These are phyloP conservation scores for Plantago rigida DNA, from an alignment of 305 asterid genomes.

Conservation along the genomic window DNA sequence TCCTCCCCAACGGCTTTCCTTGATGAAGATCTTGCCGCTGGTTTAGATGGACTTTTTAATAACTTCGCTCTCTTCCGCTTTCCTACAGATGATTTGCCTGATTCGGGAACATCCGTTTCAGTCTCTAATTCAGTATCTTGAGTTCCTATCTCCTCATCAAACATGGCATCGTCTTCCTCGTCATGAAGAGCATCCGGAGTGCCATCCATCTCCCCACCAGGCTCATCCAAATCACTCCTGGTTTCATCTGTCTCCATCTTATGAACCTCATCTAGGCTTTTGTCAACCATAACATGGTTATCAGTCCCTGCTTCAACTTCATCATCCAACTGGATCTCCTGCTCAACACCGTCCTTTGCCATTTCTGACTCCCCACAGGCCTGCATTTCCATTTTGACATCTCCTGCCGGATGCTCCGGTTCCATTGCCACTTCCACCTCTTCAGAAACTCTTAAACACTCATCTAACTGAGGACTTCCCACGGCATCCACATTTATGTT, in stretches of 20 bases:
- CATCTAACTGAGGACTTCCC: slow-evolving; percentile 26
- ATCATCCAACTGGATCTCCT: slow-evolving; percentile 28
- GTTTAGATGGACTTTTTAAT: slow-evolving; percentile 43
- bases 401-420: slow-evolving; percentile 25
- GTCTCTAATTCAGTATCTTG: slow-evolving; percentile 75
- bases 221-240: slow-evolving; percentile 41
- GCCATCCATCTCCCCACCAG: slow-evolving; percentile 42
- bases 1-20: slow-evolving; percentile 66
- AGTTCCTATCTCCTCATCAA: slow-evolving; percentile 46
- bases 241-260: slow-evolving; percentile 41
- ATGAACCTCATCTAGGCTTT: slow-evolving; percentile 30
- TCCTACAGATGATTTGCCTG: slow-evolving; percentile 51
- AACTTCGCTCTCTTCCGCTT: slow-evolving; percentile 66
- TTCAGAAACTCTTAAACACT: slow-evolving; percentile 21
- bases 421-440: slow-evolving; percentile 21
- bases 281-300: slow-evolving; percentile 24
- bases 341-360: slow-evolving; percentile 21
- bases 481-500: slow-evolving; percentile 23
- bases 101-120: slow-evolving; percentile 60
- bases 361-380: slow-evolving; percentile 29
- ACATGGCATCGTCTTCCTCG: slow-evolving; percentile 53
- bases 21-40: slow-evolving; percentile 38
- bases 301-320: slow-evolving; percentile 32
- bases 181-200: slow-evolving; percentile 38
- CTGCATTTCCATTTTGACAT: slow-evolving; percentile 30